phyloP scores from a whole-genome alignment of 2,329 filamentous ascomycete species.

The Purpureocillium takamizusanense region DNA sequence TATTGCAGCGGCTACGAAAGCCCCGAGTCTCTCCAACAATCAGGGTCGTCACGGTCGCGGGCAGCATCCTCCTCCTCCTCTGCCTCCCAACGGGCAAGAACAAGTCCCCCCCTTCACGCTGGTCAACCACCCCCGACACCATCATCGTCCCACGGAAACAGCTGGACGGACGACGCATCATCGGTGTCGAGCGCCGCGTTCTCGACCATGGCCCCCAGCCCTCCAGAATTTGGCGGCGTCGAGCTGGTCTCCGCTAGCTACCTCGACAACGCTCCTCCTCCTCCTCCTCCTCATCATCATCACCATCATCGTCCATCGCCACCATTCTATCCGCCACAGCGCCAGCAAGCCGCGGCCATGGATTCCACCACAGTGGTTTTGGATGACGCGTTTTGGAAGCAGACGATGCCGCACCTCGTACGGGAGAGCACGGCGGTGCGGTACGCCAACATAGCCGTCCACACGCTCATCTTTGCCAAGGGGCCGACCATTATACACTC shows the following conservation, averaged over 20 bases:
- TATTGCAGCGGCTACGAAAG: slow-evolving; percentile 22
- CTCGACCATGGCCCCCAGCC: neutral
- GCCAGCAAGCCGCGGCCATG: no score
- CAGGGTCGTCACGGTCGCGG: no score
- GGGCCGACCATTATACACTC: slow-evolving; percentile 6
- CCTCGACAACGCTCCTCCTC: no score
- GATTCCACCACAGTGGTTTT: slow-evolving; percentile 10
- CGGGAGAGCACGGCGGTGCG: slow-evolving; percentile 22
- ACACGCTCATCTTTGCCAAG: slow-evolving; percentile 20
- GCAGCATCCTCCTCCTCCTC: no score
- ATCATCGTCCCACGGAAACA: no score
- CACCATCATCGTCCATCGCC: no score
- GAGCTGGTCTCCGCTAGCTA: neutral
- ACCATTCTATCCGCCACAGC: no score
- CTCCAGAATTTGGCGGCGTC: neutral
- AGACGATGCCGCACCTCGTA: slow-evolving; percentile 23
- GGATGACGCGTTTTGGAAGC: slow-evolving; percentile 24
- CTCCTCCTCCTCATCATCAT: no score
- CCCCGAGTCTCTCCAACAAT: neutral
- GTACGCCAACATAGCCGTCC: slow-evolving; percentile 27
- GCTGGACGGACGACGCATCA: neutral
- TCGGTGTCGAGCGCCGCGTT: neutral
- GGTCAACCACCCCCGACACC: no score
- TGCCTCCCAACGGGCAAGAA: no score
- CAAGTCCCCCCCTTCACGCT: no score